Base-by-base conservation (phyloP, 2,329 filamentous ascomycete genomes). In the Cryphonectria japonica region DNA sequence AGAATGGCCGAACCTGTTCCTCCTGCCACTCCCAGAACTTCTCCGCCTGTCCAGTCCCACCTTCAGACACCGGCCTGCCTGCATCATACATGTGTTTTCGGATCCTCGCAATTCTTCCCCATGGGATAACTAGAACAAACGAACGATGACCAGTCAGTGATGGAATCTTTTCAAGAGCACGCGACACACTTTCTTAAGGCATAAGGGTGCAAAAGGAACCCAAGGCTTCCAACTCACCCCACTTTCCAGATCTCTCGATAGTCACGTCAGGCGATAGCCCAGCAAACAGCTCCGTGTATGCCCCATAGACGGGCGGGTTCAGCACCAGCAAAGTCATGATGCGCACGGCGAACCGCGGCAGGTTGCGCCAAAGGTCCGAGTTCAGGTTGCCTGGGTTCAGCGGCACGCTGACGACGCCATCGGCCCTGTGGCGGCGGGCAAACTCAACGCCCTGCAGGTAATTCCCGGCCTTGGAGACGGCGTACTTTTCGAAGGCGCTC, bases 1-100 rank as follows among this genome's bases (percentile, higher is more conserved):
- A 7, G 34, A 63, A 66, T n/a, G 39, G 69, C 46, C 78, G 77
- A 26, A 83, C 74, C 52, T 84, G 81, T 22, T 79, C 78, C 69
- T 83, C 78, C 0, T 77, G 79, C 83, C 83, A 85, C 4, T 80
- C 75, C 82, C 81, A 84, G 64, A 83, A 83, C 63, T 78, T 77
- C 66, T 78, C 75, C 0, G 76, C 80, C 26, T 75, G 76, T 1
- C 81, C 82, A 5, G 76, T 80, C 1, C 82, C 82, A 1, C 82
- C 82, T 61, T 84, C 81, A 1, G 75, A 75, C 66, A 78, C 75
- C 1, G 77, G 69, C 71, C 80, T 78, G n/a, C 75, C 75, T 1
- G 76, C 77, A 2, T 73, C 69, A 0, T 74, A 69, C 50, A 83
- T 71, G 5, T 80, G 79, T 3, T 74, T 69, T 0, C 79, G 76